These are phyloP conservation scores for Linum trigynum DNA, from an alignment of 345 rosid genomes.

Conservation along the genomic window DNA sequence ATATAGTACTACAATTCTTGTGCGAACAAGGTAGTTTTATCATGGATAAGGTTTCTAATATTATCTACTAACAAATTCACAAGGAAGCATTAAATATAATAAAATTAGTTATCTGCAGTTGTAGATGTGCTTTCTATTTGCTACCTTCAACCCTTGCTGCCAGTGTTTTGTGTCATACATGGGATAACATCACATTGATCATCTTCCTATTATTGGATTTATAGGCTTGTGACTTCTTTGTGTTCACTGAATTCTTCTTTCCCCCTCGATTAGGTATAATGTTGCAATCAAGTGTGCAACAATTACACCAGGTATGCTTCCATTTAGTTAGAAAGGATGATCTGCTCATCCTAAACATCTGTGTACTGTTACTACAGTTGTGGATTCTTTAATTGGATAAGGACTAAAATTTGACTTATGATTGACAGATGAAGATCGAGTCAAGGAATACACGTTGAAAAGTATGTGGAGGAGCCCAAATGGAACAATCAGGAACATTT, in stretches of 20 bases:
- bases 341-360: background rate
- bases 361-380: background rate
- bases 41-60: no score
- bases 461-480: conserved; percentile 98
- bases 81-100: no score
- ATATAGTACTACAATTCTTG: no score
- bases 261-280: conserved; percentile 52
- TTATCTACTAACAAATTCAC: no score
- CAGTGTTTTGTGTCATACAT: background rate
- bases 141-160: background rate
- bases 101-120: background rate
- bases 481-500: conserved; percentile 90
- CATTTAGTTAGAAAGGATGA: background rate
- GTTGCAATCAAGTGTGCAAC: conserved; percentile 98
- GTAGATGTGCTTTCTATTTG: background rate
- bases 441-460: conserved; percentile 78
- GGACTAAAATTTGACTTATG: conserved; percentile 12
- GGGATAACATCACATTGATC: background rate
- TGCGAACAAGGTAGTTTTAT: no score
- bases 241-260: background rate
- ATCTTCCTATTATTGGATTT: background rate
- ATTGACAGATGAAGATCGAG: conserved; percentile 78
- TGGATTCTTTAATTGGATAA: background rate
- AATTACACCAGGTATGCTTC: conserved; percentile 71
- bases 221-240: background rate